Conservation (phyloP, 2,329 filamentous ascomycete genomes). For the Lojkania enalia region DNA sequence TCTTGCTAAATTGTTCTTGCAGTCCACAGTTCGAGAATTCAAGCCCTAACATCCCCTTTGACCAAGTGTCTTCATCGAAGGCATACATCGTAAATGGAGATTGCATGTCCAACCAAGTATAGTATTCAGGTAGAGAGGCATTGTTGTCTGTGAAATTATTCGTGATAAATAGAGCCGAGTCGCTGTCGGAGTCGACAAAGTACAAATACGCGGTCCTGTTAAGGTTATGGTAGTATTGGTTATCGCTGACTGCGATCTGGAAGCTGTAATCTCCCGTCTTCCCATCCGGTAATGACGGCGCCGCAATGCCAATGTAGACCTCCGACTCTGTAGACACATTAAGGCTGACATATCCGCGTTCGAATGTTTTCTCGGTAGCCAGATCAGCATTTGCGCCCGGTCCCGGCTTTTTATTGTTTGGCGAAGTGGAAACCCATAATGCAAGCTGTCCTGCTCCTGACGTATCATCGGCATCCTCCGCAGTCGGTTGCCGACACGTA, state of each 20-base stretch:
- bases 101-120: slow-evolving; percentile 59
- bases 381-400: slow-evolving; percentile 57
- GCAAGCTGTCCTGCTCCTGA: slow-evolving; percentile 62
- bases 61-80: slow-evolving; percentile 61
- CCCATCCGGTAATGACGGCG: slow-evolving; percentile 63
- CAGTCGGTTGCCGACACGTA: slow-evolving; percentile 82
- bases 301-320: slow-evolving; percentile 76
- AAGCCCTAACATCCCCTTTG: slow-evolving; percentile 63
- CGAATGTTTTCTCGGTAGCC: slow-evolving; percentile 55
- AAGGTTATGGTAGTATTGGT: slow-evolving; percentile 73
- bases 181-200: slow-evolving; percentile 83
- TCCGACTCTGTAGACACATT: slow-evolving; percentile 64
- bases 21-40: slow-evolving; percentile 83
- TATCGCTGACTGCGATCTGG: slow-evolving; percentile 79
- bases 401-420: slow-evolving; percentile 67
- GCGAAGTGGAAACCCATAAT: slow-evolving; percentile 73
- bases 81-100: slow-evolving; percentile 75
- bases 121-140: slow-evolving; percentile 51
- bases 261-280: slow-evolving; percentile 74
- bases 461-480: slow-evolving; percentile 54
- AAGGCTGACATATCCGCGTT: slow-evolving; percentile 70
- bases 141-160: slow-evolving; percentile 65
- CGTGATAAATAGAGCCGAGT: slow-evolving; percentile 77
- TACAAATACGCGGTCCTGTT: slow-evolving; percentile 63
- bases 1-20: slow-evolving; percentile 64